Evolutionary conservation across 345 rosid species (phyloP), one percentile per base, ranked within the genome.

Genomic region (Erysimum cheiranthoides): DNA sequence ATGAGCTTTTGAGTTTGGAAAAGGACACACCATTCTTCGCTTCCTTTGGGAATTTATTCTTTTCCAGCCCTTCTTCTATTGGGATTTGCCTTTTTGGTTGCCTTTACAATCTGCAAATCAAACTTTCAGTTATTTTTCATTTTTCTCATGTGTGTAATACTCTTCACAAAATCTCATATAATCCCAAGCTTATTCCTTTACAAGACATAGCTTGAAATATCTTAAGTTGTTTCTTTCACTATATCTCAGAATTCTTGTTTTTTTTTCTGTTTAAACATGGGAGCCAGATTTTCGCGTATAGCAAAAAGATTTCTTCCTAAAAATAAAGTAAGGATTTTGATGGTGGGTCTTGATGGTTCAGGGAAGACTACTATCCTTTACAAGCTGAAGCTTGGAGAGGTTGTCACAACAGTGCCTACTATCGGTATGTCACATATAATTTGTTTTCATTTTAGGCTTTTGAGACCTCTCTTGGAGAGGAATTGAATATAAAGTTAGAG

Each of bases 271-370:
- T 53, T 58, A 61, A 1, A 35, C 4, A 89, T 86, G 92, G 86
- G 90, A 21, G 73, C 61, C 5, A 66, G 68, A 71, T 66, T 86
- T 68, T 81, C 84, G 28, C 74, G 80, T 76, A 77, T 88, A 49
- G 78, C 85, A 8, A 81, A 80, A 78, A 73, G 88, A 81, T 84
- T 84, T 36, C 70, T 81, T 42, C 70, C 80, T 0, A 82, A 66
- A 73, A 53, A 40, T 3, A 76, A 39, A 71, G 61, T 79, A 46
- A 85, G 84, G 75, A 80, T 88, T 45, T 70, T 88, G 63, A 89
- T 86, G 95, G 84, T 89, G 17, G 93, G 93, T 73, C 95, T 89
- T 67, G 91, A 89, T 72, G 84, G 73, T 73, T 89, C 93, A 1
- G 91, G 96, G 67, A 89, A 90, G 78, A 83, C 96, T 58, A 85